Evolutionary conservation across 305 asterid species (phyloP).

Genomic region (Vinca major): DNA sequence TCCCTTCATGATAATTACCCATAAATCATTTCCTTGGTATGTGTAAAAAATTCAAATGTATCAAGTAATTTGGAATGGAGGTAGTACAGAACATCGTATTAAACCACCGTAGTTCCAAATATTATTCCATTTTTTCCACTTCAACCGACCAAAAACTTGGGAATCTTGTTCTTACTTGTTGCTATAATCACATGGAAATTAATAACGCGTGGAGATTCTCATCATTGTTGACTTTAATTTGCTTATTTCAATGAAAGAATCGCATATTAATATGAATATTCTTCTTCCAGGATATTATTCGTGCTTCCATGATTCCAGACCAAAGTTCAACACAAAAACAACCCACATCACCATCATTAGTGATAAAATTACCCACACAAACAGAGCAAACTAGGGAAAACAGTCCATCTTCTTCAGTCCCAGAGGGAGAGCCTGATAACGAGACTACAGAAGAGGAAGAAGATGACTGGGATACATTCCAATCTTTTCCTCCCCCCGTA

Average conservation of each 20-base stretch:
- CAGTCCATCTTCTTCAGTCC: slow-evolving; percentile 31
- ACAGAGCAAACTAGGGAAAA: slow-evolving; percentile 24
- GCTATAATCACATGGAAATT: not conserved
- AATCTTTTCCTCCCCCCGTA: slow-evolving; percentile 76
- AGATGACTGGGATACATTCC: slow-evolving; percentile 97
- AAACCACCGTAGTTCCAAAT: no score
- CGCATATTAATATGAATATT: slow-evolving; percentile 4
- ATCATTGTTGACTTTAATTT: not conserved
- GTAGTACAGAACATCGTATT: no score
- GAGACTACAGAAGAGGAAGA: slow-evolving; percentile 53
- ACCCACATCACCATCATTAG: slow-evolving; percentile 47
- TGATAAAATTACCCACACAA: slow-evolving; percentile 64
- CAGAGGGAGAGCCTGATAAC: slow-evolving; percentile 34
- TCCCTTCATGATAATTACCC: no score
- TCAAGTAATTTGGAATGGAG: no score
- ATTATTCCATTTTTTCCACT: not conserved
- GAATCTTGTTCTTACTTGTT: no score
- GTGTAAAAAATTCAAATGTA: no score
- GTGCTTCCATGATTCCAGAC: slow-evolving; percentile 74
- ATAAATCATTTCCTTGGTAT: no score
- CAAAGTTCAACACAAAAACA: slow-evolving; percentile 40
- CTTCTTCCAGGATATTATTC: slow-evolving; percentile 68
- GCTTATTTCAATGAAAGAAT: not conserved
- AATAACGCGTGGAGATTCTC: not conserved
- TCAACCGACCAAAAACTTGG: not conserved